A percentile compares a stretch with the other conserved stretches of the same genome.
phyloP scores from a whole-genome alignment of 192 early-diverging fungal genomes.

The Geranomyces michiganensis region DNA sequence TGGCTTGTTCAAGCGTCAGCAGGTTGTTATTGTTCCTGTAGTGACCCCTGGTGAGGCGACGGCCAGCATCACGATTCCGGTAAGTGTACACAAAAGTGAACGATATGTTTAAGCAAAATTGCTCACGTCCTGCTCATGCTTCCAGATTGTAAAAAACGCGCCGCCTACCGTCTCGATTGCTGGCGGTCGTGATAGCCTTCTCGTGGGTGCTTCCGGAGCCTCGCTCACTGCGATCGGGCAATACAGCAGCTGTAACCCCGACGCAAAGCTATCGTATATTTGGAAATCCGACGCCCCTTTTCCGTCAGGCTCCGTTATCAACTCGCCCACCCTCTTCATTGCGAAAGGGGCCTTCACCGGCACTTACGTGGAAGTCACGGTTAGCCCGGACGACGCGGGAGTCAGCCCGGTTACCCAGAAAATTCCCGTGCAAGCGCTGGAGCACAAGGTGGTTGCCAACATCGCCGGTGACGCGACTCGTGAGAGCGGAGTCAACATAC shows the following conservation, averaged over 20 bases:
- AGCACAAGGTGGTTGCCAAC: not conserved
- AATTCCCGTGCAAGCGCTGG: not conserved
- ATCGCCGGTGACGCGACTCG: slow-evolving; percentile 6
- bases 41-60: not conserved
- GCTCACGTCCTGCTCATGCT: not conserved
- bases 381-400: not conserved
- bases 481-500: not conserved
- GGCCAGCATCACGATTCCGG: not conserved
- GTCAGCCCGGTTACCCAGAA: not conserved
- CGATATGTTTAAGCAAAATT: not conserved
- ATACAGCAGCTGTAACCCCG: no score
- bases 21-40: not conserved
- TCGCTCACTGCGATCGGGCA: not conserved
- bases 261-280: not conserved
- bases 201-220: not conserved
- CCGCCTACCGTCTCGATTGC: not conserved
- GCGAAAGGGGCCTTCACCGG: not conserved
- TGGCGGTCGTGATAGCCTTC: not conserved
- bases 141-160: not conserved
- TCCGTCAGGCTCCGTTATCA: not conserved
- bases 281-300: not conserved
- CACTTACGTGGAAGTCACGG: slow-evolving; percentile 1
- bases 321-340: not conserved
- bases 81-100: not conserved
- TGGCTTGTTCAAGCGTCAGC: not conserved